Base-by-base conservation (phyloP, 1,284 basidiomycete species). In the Sanghuangporus sanghuang region DNA sequence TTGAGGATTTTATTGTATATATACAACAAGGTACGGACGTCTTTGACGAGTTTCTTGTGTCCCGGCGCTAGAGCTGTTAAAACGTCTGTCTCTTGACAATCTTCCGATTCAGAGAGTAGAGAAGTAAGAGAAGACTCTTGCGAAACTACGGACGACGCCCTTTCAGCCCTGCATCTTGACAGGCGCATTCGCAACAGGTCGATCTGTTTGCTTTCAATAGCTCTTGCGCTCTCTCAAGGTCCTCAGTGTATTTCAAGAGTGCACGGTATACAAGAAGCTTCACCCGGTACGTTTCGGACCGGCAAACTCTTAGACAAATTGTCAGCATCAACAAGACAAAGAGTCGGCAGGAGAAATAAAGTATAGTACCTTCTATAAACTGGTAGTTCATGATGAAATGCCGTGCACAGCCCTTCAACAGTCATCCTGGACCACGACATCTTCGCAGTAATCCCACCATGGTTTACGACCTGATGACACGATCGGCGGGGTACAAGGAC, bases 341-440 rank as follows among this genome's bases (percentile, higher is more conserved):
- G 52, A 57, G 21, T 40, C 38, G 21, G 23, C 32, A 3, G 62
- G 27, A 27, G 62, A 42, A 3, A 62, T 36, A 27, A 61, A 42
- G 18, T 23, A 52, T 6, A 60, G 75, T 66, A 90, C 90, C 90
- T 79, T 71, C 83, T 81, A 70, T 93, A 92, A 16, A 92, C 79
- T 1, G 88, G 88, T 49, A 93, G 77, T 67, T 92, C 90, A 58
- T 87, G 81, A 68, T 83, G 81, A 46, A 88, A 76, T 1, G 89
- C 87, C 0, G 77, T 76, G 48, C 71, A 71, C 16, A 90, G 72
- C 2, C 87, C 86, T 53, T 74, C 71, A 12, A 88, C 69, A 8
- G 87, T 86, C 89, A 92, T 90, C 50, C 90, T 78, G 0, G 90
- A 92, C 90, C 90, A 92, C 0, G 89, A 88, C 8, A 84, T 84